phyloP scores from a whole-genome alignment of 176 grass and related monocot species.

The Oryza brachyantha region DNA sequence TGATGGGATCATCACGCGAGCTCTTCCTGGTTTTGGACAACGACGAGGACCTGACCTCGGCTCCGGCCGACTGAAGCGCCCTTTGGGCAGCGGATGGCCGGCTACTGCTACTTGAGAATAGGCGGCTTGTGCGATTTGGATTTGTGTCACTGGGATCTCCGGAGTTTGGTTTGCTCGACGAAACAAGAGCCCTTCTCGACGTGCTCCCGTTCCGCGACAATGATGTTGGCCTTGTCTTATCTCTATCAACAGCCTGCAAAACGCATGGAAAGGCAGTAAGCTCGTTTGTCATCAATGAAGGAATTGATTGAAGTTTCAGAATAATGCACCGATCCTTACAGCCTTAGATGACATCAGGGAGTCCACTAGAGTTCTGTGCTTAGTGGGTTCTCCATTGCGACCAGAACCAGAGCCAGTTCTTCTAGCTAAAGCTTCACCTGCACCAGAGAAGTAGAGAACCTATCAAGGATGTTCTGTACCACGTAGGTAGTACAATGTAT shows the following conservation, averaged over 20 bases:
- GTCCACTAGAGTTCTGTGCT: slow-evolving; percentile 53
- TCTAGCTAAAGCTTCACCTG: slow-evolving; percentile 60
- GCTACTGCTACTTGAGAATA: slow-evolving; percentile 33
- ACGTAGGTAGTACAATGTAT: background rate
- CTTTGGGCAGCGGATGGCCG: slow-evolving; percentile 36
- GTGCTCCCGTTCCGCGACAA: slow-evolving; percentile 43
- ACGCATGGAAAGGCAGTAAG: background rate
- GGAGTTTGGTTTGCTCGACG: slow-evolving; percentile 48
- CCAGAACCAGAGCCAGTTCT: slow-evolving; percentile 44
- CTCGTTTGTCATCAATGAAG: background rate
- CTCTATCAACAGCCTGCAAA: slow-evolving; percentile 25
- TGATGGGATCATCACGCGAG: slow-evolving; percentile 40
- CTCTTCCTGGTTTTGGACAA: slow-evolving; percentile 28
- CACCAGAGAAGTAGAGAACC: slow-evolving; percentile 40
- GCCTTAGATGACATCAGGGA: slow-evolving; percentile 40
- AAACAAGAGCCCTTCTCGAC: slow-evolving; percentile 43
- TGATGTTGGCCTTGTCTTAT: slow-evolving; percentile 36
- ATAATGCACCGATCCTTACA: background rate
- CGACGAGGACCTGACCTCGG: slow-evolving; percentile 40
- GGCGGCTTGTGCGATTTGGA: slow-evolving; percentile 30
- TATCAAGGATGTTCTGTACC: slow-evolving; percentile 35
- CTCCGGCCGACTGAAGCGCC: slow-evolving; percentile 38
- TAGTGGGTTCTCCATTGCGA: slow-evolving; percentile 45
- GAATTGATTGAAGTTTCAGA: background rate
- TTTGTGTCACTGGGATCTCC: slow-evolving; percentile 36